A percentile compares a stretch with the other conserved stretches of the same genome.
phyloP scores from a whole-genome alignment of 805 yeast species.

The Candida qinlingensis region DNA sequence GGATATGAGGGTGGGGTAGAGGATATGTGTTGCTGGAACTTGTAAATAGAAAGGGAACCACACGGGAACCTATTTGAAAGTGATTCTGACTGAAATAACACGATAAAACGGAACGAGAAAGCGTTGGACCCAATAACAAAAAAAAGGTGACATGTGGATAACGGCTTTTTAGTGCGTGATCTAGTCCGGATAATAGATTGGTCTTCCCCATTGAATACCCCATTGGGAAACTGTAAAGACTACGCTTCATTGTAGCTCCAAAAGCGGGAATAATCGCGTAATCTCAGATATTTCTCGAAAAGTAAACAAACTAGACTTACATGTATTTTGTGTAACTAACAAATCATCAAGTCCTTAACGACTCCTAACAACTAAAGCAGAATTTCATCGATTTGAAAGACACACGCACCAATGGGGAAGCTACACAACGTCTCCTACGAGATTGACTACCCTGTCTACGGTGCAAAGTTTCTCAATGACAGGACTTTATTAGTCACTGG shows the following conservation, averaged over 20 bases:
- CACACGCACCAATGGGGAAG: constrained; percentile 15
- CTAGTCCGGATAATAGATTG: too few species aligned
- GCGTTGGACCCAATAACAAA: background rate
- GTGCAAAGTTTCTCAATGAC: constrained; percentile 66
- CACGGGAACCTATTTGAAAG: too few species aligned
- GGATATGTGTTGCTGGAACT: too few species aligned
- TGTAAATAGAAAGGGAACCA: too few species aligned
- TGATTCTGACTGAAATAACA: too few species aligned
- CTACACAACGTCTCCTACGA: constrained; percentile 18
- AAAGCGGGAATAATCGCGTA: background rate
- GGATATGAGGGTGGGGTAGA: background rate
- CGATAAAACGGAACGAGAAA: background rate
- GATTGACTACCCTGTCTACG: constrained; percentile 74
- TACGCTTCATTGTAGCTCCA: background rate
- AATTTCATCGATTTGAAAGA: background rate
- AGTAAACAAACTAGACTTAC: background rate
- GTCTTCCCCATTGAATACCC: background rate
- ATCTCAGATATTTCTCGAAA: background rate
- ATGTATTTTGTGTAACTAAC: background rate
- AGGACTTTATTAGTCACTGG: constrained; percentile 72
- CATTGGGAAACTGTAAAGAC: background rate
- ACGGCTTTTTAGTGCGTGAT: background rate
- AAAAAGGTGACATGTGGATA: background rate
- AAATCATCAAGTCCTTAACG: too few species aligned
- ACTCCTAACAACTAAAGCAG: too few species aligned